These are phyloP conservation scores for Fagus sylvatica DNA, from an alignment of 306 rosid species.

Conservation along the genomic window DNA sequence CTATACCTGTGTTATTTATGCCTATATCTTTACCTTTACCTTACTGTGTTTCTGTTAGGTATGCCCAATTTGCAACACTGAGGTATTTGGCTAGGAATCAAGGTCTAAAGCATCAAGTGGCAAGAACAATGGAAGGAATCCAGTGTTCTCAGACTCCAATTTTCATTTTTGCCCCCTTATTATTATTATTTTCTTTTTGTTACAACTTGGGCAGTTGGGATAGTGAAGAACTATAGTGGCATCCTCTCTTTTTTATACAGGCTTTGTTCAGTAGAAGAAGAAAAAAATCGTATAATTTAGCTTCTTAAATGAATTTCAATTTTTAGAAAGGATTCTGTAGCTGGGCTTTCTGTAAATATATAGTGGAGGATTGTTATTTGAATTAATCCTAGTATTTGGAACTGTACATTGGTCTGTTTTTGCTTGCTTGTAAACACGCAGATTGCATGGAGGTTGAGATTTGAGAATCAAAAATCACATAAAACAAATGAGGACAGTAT, in stretches of 20 bases:
- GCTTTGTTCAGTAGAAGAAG: not conserved
- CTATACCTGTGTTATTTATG: not conserved
- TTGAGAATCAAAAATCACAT: too few relatives aligned
- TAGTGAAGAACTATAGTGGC: not conserved
- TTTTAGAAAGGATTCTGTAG: not conserved
- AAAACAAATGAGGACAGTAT: too few relatives aligned
- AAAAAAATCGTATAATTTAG: conserved; percentile 7
- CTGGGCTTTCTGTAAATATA: not conserved
- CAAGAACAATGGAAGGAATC: not conserved
- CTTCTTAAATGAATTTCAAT: not conserved
- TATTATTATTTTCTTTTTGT: not conserved
- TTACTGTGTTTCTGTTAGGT: conserved; percentile 40
- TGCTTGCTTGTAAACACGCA: too few relatives aligned
- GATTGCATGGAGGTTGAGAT: too few relatives aligned
- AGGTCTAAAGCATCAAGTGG: conserved; percentile 34
- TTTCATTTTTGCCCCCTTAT: conserved; percentile 11
- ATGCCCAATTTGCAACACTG: conserved; percentile 92
- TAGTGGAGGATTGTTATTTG: not conserved
- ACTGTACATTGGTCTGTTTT: not conserved
- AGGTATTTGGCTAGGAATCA: conserved; percentile 75
- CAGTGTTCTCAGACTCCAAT: conserved; percentile 14
- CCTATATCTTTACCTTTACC: not conserved
- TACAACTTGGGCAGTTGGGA: not conserved
- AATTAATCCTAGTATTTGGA: not conserved
- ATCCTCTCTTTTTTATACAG: not conserved